Evolutionary conservation across 352 stramenopile genomes (phyloP), one percentile per base, ranked within the genome.

Genomic region (Phytophthora hybrid): DNA sequence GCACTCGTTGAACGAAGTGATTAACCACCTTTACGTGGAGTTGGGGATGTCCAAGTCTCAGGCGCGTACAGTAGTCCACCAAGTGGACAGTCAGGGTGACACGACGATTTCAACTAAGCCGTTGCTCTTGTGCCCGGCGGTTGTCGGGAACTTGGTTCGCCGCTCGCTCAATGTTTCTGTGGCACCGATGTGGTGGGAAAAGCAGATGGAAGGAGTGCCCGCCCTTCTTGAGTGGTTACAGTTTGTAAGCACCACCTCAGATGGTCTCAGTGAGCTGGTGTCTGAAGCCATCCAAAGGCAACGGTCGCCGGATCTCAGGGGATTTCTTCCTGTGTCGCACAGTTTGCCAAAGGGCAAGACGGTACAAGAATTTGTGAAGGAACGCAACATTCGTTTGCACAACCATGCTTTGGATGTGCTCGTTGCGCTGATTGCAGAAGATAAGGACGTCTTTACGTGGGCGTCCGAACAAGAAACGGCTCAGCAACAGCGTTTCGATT

Each of bases 101-200:
- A 70, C 81, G 0, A 80, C 79, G 11, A 56, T 95, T 11, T 71
- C 67, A 3, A 83, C 59, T 4, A 80, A 80, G 32, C 59, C 77
- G 21, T 34, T 96, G 18, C 55, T 95, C 9, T 73, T 82, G 37
- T 94, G 88, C 52, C 66, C 77, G 1, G 61, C 62, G 0, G 63
- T 90, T 21, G 85, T 90, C 4, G 83, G 81, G 0, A 81, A 83
- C 26, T 63, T 95, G n/a, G 60, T 86, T 8, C 79, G 87, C 10
- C 83, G 79, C 5, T 90, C 89, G 39, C 66, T 95, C 13, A 95
- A 93, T 67, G 71, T 94, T 4, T 93, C 87, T 2, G 84, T 94
- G 4, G 69, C 82, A 4, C 88, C 89, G 18, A 69, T 59, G 1
- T 94, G 90, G 86, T 93, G 83, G 83, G 82, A 93, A 67, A 71